phyloP scores from a whole-genome alignment of 2,329 filamentous ascomycete genomes.

The Verticillium albo-atrum region DNA sequence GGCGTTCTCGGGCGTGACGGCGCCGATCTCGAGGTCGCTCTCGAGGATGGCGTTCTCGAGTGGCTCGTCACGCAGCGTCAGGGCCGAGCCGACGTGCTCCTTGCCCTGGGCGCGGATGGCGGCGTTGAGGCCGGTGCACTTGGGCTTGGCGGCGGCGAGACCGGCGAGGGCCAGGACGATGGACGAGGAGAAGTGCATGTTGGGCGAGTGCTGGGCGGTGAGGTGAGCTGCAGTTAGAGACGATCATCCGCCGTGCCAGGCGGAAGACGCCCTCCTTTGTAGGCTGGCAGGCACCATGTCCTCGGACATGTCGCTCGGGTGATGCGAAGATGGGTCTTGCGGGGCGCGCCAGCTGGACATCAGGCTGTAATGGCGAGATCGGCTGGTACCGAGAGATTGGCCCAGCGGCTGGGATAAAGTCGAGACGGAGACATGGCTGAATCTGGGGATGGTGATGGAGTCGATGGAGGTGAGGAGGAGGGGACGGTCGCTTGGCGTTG shows the following conservation, averaged over 20 bases:
- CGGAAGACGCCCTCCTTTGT: background rate
- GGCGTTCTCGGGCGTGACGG: conserved; percentile 47
- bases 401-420: background rate
- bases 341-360: background rate
- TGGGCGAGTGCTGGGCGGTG: background rate
- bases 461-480: background rate
- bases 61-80: conserved; percentile 48
- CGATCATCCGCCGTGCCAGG: background rate
- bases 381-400: background rate
- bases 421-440: background rate
- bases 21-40: conserved; percentile 48
- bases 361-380: background rate
- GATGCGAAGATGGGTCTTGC: background rate
- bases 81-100: conserved; percentile 52
- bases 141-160: conserved; percentile 1
- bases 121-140: conserved; percentile 14
- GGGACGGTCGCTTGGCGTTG: background rate
- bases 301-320: no score
- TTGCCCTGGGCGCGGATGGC: conserved; percentile 19
- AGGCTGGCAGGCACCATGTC: background rate
- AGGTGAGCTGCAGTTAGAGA: background rate
- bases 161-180: background rate
- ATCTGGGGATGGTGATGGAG: background rate
- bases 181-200: background rate
- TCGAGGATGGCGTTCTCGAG: conserved; percentile 46